Conservation (phyloP, 2,329 filamentous ascomycete species). For the Didymella glomerata region DNA sequence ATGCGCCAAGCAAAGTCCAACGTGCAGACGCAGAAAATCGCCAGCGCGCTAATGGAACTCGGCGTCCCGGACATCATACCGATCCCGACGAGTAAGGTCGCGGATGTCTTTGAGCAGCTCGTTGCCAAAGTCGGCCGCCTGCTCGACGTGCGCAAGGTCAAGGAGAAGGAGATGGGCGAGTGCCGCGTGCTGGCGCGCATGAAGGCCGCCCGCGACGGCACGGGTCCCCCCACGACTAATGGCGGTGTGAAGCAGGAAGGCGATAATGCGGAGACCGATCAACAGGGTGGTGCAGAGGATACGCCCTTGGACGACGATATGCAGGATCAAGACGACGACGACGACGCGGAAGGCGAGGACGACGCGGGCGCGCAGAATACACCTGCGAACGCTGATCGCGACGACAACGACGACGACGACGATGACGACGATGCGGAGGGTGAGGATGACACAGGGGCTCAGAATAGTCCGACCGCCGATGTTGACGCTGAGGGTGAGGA, state of each 20-base stretch:
- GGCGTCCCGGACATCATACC: slow-evolving; percentile 74
- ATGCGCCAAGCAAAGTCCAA: slow-evolving; percentile 79
- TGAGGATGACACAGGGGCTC: slow-evolving; percentile 22
- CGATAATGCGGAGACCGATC: neutral
- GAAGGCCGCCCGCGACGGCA: slow-evolving; percentile 38
- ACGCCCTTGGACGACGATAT: slow-evolving; percentile 47
- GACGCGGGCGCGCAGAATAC: slow-evolving; percentile 23
- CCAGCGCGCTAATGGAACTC: slow-evolving; percentile 74
- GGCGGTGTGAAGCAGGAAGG: slow-evolving; percentile 24
- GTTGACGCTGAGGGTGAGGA: slow-evolving; percentile 30
- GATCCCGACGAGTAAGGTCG: slow-evolving; percentile 78
- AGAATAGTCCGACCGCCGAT: slow-evolving; percentile 1
- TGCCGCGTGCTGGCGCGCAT: slow-evolving; percentile 52
- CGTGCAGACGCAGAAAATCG: slow-evolving; percentile 78
- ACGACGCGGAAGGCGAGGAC: slow-evolving; percentile 38
- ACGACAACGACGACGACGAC: slow-evolving; percentile 47
- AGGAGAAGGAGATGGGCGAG: slow-evolving; percentile 79
- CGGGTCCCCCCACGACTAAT: slow-evolving; percentile 16
- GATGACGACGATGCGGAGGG: slow-evolving; percentile 26
- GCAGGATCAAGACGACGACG: slow-evolving; percentile 31
- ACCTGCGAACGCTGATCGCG: slow-evolving; percentile 20
- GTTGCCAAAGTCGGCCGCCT: slow-evolving; percentile 72
- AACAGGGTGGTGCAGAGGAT: slow-evolving; percentile 31
- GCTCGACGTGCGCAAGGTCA: slow-evolving; percentile 76
- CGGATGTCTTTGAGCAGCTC: slow-evolving; percentile 74